Conservation (phyloP, 345 rosid species). For the Salix brachista region DNA sequence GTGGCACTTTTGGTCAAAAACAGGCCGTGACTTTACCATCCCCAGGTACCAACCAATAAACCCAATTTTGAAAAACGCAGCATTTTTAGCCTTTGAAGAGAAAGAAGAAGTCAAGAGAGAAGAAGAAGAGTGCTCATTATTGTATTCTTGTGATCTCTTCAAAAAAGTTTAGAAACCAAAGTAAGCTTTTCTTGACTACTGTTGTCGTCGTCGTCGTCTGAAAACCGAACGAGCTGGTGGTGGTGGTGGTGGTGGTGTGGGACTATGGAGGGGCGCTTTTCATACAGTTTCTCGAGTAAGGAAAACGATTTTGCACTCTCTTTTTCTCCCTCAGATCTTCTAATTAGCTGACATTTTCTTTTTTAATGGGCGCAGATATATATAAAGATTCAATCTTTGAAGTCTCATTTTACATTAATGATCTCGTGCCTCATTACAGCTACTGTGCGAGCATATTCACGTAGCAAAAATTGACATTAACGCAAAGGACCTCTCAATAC, state of each 20-base stretch:
- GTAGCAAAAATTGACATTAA: no score
- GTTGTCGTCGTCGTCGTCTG: constrained; percentile 3
- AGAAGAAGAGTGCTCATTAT: constrained; percentile 21
- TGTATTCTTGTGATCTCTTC: constrained; percentile 25
- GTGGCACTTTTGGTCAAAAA: constrained; percentile 73
- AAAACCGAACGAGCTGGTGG: constrained; percentile 11
- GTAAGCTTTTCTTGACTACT: constrained; percentile 29
- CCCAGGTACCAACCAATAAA: constrained; percentile 80
- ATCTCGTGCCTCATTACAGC: no score
- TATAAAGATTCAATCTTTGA: no score
- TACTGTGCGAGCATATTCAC: no score
- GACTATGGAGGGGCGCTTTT: neutral
- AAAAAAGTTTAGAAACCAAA: constrained; percentile 33
- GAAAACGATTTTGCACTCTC: no score
- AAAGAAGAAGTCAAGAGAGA: constrained; percentile 26
- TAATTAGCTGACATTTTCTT: no score
- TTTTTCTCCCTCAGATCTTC: no score
- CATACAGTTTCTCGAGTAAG: no score
- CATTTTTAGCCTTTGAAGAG: constrained; percentile 24
- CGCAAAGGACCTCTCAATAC: no score
- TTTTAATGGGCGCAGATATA: no score
- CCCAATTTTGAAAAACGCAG: constrained; percentile 38
- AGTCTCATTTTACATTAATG: no score
- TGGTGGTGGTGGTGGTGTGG: constrained; percentile 15
- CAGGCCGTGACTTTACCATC: constrained; percentile 75